Percentiles rank a stretch among this genome's conserved stretches.
Conservation (phyloP, 768 basidiomycete genomes). For the Naganishia onofrii region DNA sequence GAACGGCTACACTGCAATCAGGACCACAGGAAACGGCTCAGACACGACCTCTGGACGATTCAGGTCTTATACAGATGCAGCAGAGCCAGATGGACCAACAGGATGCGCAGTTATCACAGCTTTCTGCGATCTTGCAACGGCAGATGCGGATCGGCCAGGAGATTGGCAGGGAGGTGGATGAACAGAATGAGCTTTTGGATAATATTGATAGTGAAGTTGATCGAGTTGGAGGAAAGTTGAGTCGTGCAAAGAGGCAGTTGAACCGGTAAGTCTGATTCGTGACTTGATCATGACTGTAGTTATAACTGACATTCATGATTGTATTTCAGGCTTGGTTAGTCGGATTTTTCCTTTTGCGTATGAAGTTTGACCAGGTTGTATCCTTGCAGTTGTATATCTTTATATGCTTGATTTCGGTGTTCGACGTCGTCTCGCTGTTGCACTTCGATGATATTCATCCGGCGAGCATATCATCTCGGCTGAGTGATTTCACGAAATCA, state of each 20-base stretch:
- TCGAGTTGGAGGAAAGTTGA: conserved; percentile 70
- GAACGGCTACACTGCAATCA: conserved; percentile 56
- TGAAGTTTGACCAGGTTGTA: neutral
- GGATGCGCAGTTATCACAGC: conserved; percentile 72
- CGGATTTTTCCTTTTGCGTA: neutral
- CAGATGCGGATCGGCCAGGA: conserved; percentile 83
- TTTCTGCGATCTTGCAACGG: conserved; percentile 76
- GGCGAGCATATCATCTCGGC: too few relatives aligned
- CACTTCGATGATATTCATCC: too few relatives aligned
- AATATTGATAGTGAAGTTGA: conserved; percentile 74
- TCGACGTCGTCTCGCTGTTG: neutral
- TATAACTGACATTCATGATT: neutral
- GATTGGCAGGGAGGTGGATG: conserved; percentile 73
- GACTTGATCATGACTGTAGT: neutral
- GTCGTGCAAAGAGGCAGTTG: conserved; percentile 74
- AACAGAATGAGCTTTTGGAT: conserved; percentile 84
- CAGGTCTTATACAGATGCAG: conserved; percentile 75
- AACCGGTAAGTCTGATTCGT: conserved; percentile 56
- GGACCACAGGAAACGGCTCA: conserved; percentile 72
- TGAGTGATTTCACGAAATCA: too few relatives aligned
- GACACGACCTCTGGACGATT: conserved; percentile 83
- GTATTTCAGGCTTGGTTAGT: conserved; percentile 2
- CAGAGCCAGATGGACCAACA: conserved; percentile 76
- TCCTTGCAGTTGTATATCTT: neutral
- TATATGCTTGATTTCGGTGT: neutral